A percentile compares a stretch with the other conserved stretches of the same genome.
Conservation (phyloP, 106 monocot genomes). For the Dendrobium catenatum region DNA sequence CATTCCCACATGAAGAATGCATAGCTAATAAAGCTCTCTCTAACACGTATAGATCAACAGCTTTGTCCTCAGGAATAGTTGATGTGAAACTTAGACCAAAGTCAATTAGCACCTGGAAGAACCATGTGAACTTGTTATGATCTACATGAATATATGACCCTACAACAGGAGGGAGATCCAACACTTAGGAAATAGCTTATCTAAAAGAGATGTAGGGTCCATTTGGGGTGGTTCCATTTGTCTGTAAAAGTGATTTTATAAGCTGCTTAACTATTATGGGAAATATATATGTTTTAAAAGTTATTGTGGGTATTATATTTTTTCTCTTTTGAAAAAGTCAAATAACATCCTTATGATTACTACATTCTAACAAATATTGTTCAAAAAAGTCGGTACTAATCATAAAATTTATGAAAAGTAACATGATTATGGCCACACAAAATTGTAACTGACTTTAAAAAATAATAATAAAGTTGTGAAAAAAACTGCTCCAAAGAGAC, state of each 20-base stretch:
- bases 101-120: slow-evolving; percentile 77
- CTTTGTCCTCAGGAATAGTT: slow-evolving; percentile 91
- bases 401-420: background rate
- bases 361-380: too few species aligned
- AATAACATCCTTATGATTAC: too few species aligned
- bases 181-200: too few species aligned
- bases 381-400: background rate
- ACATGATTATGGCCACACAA: background rate
- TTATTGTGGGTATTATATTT: too few species aligned
- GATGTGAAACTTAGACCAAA: slow-evolving; percentile 88
- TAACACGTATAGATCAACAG: slow-evolving; percentile 86
- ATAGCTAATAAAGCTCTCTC: slow-evolving; percentile 88
- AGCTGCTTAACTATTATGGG: too few species aligned
- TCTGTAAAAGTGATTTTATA: too few species aligned
- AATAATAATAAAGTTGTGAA: background rate
- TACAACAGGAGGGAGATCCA: background rate
- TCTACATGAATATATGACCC: background rate
- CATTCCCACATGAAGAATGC: slow-evolving; percentile 86
- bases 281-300: too few species aligned
- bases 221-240: too few species aligned
- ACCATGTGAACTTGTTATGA: background rate
- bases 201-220: too few species aligned
- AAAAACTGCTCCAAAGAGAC: background rate
- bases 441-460: background rate
- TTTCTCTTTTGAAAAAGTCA: too few species aligned